Evolutionary conservation across 2,329 filamentous ascomycete genomes (phyloP).

Genomic region (Paracorniculantispora psalliotae): DNA sequence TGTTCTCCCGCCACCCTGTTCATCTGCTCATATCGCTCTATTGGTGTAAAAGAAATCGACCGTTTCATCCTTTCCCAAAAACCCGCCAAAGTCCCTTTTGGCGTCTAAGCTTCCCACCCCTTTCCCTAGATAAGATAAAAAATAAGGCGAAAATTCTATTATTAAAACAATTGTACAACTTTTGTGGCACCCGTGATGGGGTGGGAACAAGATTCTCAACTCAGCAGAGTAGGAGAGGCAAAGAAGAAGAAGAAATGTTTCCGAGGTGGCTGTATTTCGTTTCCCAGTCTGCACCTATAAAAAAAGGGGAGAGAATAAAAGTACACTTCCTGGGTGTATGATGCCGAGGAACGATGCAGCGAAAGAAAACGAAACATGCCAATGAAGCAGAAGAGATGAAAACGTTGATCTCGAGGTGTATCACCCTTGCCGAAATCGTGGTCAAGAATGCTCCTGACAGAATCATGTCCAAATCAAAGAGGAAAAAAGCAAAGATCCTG

Average conservation of each 20-base stretch:
- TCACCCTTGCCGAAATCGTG: background rate
- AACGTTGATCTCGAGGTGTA: background rate
- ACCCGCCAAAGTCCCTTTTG: constrained; percentile 15
- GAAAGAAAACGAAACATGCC: background rate
- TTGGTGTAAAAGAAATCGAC: constrained; percentile 11
- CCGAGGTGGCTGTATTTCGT: too few species aligned
- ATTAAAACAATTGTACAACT: constrained; percentile 7
- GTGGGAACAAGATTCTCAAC: background rate
- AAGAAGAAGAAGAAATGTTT: too few species aligned
- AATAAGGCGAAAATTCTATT: background rate
- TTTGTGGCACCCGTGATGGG: background rate
- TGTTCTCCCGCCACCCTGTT: too few species aligned
- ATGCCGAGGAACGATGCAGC: background rate
- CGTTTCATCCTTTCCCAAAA: background rate
- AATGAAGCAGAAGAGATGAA: too few species aligned
- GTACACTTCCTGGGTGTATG: background rate
- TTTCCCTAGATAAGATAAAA: background rate
- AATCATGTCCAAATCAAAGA: too few species aligned
- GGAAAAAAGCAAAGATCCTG: background rate
- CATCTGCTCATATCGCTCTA: constrained; percentile 8
- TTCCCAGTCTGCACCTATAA: background rate
- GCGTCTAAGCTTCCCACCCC: constrained; percentile 24
- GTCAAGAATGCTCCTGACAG: too few species aligned
- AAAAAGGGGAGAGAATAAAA: background rate
- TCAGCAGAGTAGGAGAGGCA: background rate